These are phyloP conservation scores for Pezicula rhizophila DNA, from an alignment of 2,329 filamentous ascomycete species.

Conservation along the genomic window DNA sequence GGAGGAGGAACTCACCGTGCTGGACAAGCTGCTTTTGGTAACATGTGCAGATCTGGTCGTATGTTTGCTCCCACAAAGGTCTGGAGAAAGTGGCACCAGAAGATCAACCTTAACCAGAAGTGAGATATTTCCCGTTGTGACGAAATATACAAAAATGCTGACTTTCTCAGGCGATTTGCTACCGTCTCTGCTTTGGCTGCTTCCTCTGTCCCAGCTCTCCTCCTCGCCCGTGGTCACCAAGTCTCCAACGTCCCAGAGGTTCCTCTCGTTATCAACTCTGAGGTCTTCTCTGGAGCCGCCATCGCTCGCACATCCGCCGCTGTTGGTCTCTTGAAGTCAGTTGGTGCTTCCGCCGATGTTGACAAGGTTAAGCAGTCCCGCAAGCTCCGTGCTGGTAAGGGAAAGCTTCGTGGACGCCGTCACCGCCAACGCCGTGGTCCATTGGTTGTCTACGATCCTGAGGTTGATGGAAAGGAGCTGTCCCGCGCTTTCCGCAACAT, in stretches of 20 bases:
- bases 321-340: conserved; percentile 78
- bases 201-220: conserved; percentile 88
- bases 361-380: conserved; percentile 94
- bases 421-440: conserved; percentile 97
- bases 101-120: conserved; percentile 99
- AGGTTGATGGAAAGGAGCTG: conserved; percentile 91
- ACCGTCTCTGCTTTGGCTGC: conserved; percentile 95
- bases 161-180: conserved; percentile 73
- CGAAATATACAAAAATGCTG: conserved; percentile 19
- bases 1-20: conserved; percentile 99
- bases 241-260: conserved; percentile 90
- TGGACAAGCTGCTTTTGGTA: conserved; percentile 99
- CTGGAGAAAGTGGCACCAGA: conserved; percentile 99
- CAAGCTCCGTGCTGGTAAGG: conserved; percentile 98
- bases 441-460: conserved; percentile 94
- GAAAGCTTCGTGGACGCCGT: conserved; percentile 94
- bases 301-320: conserved; percentile 86
- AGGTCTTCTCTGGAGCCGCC: conserved; percentile 73
- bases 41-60: conserved; percentile 99
- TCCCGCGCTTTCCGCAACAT: conserved; percentile 97
- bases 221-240: conserved; percentile 95
- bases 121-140: conserved; percentile 33
- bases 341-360: conserved; percentile 85
- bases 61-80: conserved; percentile 99
- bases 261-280: conserved; percentile 90